Percentiles rank a stretch among this genome's conserved stretches.
These are phyloP conservation scores for Zopfia rhizophila DNA, from an alignment of 2,329 filamentous ascomycete genomes.

Conservation along the genomic window DNA sequence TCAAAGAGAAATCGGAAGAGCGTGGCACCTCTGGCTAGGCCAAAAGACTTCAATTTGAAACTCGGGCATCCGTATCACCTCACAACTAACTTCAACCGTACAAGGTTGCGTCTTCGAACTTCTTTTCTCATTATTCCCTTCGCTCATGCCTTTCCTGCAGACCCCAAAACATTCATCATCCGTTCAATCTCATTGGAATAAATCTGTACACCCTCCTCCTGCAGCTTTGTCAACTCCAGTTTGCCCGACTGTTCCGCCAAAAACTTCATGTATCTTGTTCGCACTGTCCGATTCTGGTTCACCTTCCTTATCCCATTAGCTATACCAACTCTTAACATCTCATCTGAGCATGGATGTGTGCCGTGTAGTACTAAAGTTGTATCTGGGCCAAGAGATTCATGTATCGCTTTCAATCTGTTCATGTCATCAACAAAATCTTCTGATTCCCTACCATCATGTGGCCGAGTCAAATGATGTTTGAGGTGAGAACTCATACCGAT, in stretches of 20 bases:
- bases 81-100: too few species aligned
- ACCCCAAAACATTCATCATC: constrained; percentile 19
- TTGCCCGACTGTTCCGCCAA: constrained; percentile 58
- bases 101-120: too few species aligned
- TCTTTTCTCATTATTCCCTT: too few species aligned
- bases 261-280: constrained; percentile 58
- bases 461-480: too few species aligned
- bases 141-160: constrained; percentile 1
- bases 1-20: too few species aligned
- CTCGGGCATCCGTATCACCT: too few species aligned
- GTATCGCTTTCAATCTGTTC: constrained; percentile 53
- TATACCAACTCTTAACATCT: constrained; percentile 63
- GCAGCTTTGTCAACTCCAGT: constrained; percentile 59
- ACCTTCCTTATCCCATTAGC: constrained; percentile 62
- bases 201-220: constrained; percentile 60
- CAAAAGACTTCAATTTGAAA: too few species aligned
- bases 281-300: constrained; percentile 67
- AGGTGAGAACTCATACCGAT: constrained; percentile 38
- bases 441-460: too few species aligned
- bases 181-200: constrained; percentile 15
- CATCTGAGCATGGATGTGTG: constrained; percentile 63
- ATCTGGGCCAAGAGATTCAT: constrained; percentile 54
- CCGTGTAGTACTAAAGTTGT: constrained; percentile 65
- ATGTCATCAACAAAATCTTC: background rate
- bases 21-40: too few species aligned